phyloP scores from a whole-genome alignment of 306 rosid species.

The Vicia villosa region DNA sequence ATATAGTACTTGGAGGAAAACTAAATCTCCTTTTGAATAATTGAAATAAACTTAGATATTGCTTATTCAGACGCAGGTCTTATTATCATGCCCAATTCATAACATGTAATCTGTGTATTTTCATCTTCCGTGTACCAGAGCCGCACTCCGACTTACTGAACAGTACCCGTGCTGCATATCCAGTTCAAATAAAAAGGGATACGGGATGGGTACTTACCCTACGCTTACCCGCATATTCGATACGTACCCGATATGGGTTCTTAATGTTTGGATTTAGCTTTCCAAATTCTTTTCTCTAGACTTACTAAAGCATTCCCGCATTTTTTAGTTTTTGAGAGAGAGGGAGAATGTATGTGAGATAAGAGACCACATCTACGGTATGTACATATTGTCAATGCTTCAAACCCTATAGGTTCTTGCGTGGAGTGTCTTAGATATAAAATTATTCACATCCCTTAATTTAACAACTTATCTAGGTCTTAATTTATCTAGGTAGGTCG shows the following conservation, averaged over 20 bases:
- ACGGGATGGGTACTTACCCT: not conserved
- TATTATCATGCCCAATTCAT: not conserved
- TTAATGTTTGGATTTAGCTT: not conserved
- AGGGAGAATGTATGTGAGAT: too few relatives aligned
- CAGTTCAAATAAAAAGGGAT: not conserved
- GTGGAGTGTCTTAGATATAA: not conserved
- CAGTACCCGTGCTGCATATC: not conserved
- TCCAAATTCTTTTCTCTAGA: not conserved
- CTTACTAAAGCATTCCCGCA: not conserved
- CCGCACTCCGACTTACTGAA: not conserved
- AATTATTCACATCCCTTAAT: not conserved
- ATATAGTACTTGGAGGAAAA: too few relatives aligned
- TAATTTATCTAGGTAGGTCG: slow-evolving; percentile 5
- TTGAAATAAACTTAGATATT: not conserved
- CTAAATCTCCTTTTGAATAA: not conserved
- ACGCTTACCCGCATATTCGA: not conserved
- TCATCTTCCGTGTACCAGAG: too few relatives aligned
- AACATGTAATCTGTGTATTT: too few relatives aligned
- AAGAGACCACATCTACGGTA: too few relatives aligned
- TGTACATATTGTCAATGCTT: not conserved
- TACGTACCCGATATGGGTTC: not conserved
- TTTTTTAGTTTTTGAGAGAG: too few relatives aligned
- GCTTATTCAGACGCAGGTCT: not conserved
- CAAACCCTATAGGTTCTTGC: not conserved
- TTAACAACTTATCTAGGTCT: slow-evolving; percentile 1